phyloP scores from a whole-genome alignment of 495 filamentous ascomycete genomes.

The Aspergillus sparsus region DNA sequence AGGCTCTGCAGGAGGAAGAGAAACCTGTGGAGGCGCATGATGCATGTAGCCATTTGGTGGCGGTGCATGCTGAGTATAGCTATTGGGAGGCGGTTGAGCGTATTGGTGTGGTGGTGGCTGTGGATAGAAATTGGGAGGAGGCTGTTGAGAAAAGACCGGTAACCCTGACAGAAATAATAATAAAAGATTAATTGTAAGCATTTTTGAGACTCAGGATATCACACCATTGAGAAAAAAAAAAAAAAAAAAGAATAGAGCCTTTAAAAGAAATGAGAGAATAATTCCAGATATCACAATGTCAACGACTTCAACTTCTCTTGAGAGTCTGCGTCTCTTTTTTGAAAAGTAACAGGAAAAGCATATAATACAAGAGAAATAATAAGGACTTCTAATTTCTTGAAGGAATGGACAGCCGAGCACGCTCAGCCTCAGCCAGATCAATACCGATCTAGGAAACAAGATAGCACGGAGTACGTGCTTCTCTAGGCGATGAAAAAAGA shows the following conservation, averaged over 20 bases:
- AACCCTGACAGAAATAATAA: conserved; percentile 12
- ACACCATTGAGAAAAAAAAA: neutral
- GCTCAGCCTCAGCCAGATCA: conserved; percentile 5
- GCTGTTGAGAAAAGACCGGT: conserved; percentile 2
- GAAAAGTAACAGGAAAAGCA: too few relatives aligned
- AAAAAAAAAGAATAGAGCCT: too few relatives aligned
- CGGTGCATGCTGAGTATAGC: neutral
- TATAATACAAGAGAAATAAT: neutral
- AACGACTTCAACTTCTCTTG: too few relatives aligned
- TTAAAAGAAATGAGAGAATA: neutral
- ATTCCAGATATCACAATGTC: neutral
- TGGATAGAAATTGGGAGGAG: conserved; percentile 4
- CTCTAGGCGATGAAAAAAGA: too few relatives aligned
- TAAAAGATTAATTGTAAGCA: conserved; percentile 15
- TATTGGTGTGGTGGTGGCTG: neutral
- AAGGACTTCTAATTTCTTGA: neutral
- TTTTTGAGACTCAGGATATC: neutral
- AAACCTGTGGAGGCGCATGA: conserved; percentile 10
- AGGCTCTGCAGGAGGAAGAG: conserved; percentile 15
- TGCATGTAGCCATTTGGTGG: conserved; percentile 15
- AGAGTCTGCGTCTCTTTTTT: too few relatives aligned
- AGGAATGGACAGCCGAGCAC: conserved; percentile 16
- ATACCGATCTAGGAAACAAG: neutral
- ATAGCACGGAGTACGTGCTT: too few relatives aligned
- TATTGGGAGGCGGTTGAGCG: neutral